Evolutionary conservation across 2,329 filamentous ascomycete genomes (phyloP).

Genomic region (Leptoxyphium fumago): DNA sequence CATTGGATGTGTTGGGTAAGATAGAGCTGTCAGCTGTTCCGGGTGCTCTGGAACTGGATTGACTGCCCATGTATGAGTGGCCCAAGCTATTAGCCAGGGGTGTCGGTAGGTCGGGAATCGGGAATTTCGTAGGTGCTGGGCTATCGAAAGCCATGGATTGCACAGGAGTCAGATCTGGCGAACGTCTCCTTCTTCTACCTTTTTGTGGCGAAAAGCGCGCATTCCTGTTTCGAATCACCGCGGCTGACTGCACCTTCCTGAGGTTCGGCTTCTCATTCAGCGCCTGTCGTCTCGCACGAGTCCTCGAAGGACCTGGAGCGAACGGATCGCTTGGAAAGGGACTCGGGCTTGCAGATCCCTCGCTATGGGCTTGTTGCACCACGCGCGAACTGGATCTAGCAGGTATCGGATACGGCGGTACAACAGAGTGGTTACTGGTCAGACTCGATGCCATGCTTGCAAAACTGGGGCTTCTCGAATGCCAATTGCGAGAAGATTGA

Average conservation of each 20-base stretch:
- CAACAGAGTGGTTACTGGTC: slow-evolving; percentile 18
- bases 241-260: slow-evolving; percentile 74
- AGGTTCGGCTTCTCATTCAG: slow-evolving; percentile 30
- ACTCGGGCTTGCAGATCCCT: slow-evolving; percentile 66
- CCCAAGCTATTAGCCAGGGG: slow-evolving; percentile 5
- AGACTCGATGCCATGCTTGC: slow-evolving; percentile 33
- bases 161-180: slow-evolving; percentile 21
- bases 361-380: slow-evolving; percentile 51
- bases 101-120: slow-evolving; percentile 19
- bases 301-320: slow-evolving; percentile 1
- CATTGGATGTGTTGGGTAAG: slow-evolving; percentile 8
- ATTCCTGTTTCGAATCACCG: slow-evolving; percentile 45
- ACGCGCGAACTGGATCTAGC: slow-evolving; percentile 75
- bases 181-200: slow-evolving; percentile 15
- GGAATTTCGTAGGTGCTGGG: slow-evolving; percentile 17
- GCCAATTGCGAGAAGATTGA: slow-evolving; percentile 15
- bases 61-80: background rate
- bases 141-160: slow-evolving; percentile 22
- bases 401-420: slow-evolving; percentile 84
- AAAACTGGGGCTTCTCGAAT: slow-evolving; percentile 50
- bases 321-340: slow-evolving; percentile 27
- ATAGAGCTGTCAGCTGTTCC: slow-evolving; percentile 3
- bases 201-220: slow-evolving; percentile 42
- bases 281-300: slow-evolving; percentile 4
- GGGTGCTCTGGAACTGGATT: background rate